phyloP scores from a whole-genome alignment of 2,329 filamentous ascomycete genomes.

The Talaromyces sp. region DNA sequence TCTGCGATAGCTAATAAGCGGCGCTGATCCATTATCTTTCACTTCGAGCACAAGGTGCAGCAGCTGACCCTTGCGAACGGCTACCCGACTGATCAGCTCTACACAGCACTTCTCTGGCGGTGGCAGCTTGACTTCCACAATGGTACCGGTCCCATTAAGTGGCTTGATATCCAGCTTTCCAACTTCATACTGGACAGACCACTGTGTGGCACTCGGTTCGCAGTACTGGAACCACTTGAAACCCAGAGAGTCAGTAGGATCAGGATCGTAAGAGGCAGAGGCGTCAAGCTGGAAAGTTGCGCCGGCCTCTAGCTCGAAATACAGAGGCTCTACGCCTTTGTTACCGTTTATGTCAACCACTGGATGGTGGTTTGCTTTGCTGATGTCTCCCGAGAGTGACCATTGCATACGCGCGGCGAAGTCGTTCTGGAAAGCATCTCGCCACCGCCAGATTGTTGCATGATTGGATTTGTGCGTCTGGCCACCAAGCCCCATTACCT shows the following conservation, averaged over 20 bases:
- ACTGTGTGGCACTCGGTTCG: neutral
- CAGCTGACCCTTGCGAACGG: neutral
- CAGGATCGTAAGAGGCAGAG: neutral
- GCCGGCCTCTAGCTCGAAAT: neutral
- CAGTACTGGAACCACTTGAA: slow-evolving; percentile 1
- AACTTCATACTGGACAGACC: neutral
- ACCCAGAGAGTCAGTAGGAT: neutral
- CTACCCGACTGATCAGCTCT: neutral
- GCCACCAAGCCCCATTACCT: slow-evolving; percentile 28
- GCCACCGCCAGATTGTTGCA: slow-evolving; percentile 51
- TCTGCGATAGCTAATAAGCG: neutral
- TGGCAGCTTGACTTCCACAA: neutral
- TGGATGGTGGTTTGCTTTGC: slow-evolving; percentile 20
- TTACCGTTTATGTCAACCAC: neutral
- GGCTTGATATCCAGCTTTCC: too few relatives aligned
- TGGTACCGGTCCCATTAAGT: too few relatives aligned
- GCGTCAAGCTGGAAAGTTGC: neutral
- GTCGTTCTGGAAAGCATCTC: slow-evolving; percentile 48
- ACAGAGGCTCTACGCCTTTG: neutral
- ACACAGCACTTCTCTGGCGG: neutral
- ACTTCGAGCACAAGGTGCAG: neutral
- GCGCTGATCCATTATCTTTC: neutral
- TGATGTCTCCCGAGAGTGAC: slow-evolving; percentile 27
- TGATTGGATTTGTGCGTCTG: slow-evolving; percentile 34
- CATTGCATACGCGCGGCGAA: slow-evolving; percentile 46